These are phyloP conservation scores for Capsicum rhomboideum DNA, from an alignment of 257 asterid species.

Conservation along the genomic window DNA sequence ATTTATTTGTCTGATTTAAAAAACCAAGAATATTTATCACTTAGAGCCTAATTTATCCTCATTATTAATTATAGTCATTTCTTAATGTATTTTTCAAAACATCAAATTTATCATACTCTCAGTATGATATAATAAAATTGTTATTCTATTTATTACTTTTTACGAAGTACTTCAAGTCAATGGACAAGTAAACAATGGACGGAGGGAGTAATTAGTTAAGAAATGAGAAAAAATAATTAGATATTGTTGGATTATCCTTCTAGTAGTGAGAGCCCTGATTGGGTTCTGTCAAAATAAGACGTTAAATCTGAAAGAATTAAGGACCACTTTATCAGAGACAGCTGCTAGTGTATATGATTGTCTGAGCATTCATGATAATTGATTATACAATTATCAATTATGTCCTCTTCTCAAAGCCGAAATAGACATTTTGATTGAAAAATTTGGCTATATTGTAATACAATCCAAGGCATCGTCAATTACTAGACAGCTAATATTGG, in stretches of 20 bases:
- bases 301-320: background rate
- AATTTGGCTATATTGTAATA: background rate
- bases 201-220: too few relatives aligned
- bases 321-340: background rate
- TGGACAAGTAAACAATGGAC: too few relatives aligned
- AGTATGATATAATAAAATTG: too few relatives aligned
- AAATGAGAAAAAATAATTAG: too few relatives aligned
- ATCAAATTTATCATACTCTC: too few relatives aligned
- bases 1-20: too few relatives aligned
- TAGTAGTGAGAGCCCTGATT: constrained; percentile 2
- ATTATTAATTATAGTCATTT: too few relatives aligned
- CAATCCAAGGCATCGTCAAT: background rate
- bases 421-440: background rate
- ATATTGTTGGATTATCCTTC: background rate
- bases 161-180: too few relatives aligned
- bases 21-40: too few relatives aligned
- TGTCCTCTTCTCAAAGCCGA: background rate
- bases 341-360: background rate
- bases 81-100: too few relatives aligned
- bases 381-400: background rate
- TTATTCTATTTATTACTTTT: too few relatives aligned
- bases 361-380: background rate
- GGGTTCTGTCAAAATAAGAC: background rate
- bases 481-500: background rate
- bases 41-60: too few relatives aligned